Evolutionary conservation across 2,329 filamentous ascomycete genomes (phyloP), one percentile per base, ranked within the genome.

Genomic region (Bipolaris gigantea): DNA sequence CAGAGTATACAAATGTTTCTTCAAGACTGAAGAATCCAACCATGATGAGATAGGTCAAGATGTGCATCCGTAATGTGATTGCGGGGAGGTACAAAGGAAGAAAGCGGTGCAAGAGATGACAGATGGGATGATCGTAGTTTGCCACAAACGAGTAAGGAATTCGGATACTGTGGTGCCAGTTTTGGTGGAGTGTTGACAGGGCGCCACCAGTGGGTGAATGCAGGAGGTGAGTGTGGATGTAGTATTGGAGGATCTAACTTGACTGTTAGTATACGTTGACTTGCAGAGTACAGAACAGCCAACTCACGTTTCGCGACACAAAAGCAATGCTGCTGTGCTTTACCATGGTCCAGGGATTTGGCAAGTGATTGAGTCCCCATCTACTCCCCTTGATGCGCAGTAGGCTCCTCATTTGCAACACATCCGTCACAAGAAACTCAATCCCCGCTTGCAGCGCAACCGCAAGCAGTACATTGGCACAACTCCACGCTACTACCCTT

Each of bases 1-100:
- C 88, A 0, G 85, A 89, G 73, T 84, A 85, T 25, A 85, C 78
- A 43, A 90, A 76, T 0, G 85, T 84, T 60, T 90, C 87, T 60
- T 90, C 86, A 0, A 86, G 66, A 2, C 86, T 88, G 57, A 83
- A 81, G 23, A 90, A 67, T 0, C 81, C 79, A 15, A 86, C 77
- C 58, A 89, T 83, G 10, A 89, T 65, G 51, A 89, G 81, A 75
- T 87, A 90, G 0, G 86, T 89, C n/a, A 91, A 77, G 4, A 90
- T 79, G 70, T 92, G 89, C 33, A 87, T 85, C 8, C 85, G 85
- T 36, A 90, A 78, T n/a, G 82, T 60, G 18, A 86, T 74, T 1
- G 87, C 82, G 1, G 89, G 86, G 0, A 89, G 72, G 67, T 89
- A 89, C 6, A 85, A 73, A 0, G 89, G 88, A 1, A 89, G 53